phyloP scores from a whole-genome alignment of 768 basidiomycete genomes.

The Rhizopogon salebrosus region DNA sequence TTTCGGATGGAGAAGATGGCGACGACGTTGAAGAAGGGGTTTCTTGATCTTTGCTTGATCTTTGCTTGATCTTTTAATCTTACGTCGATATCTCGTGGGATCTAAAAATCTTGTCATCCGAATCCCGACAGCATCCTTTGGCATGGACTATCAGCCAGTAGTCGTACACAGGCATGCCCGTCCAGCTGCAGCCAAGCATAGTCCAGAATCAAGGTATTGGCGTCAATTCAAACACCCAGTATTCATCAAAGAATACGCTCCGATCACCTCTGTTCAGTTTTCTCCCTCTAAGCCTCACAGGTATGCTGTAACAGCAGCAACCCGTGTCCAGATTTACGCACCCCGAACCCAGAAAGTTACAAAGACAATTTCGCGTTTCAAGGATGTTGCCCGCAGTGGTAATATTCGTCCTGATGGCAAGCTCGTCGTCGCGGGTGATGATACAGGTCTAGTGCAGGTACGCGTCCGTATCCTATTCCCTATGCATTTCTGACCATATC shows the following conservation, averaged over 20 bases:
- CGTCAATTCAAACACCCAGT: conserved; percentile 84
- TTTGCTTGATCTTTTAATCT: background rate
- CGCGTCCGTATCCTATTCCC: background rate
- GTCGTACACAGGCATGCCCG: conserved; percentile 56
- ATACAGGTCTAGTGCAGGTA: conserved; percentile 82
- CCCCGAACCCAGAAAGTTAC: conserved; percentile 94
- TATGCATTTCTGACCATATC: conserved; percentile 1
- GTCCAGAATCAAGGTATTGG: conserved; percentile 79
- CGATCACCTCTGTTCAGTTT: conserved; percentile 93
- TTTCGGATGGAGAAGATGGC: background rate
- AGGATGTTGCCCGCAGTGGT: conserved; percentile 89
- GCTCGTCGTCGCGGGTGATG: conserved; percentile 91
- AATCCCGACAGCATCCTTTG: conserved; percentile 9
- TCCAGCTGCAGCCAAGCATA: conserved; percentile 54
- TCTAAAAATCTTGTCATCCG: conserved; percentile 14
- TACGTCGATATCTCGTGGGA: conserved; percentile 17
- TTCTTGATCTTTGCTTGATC: conserved; percentile 16
- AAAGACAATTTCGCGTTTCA: conserved; percentile 95
- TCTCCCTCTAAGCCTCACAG: conserved; percentile 81
- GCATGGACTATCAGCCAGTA: conserved; percentile 81
- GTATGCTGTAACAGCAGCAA: conserved; percentile 93
- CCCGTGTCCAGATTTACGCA: conserved; percentile 91
- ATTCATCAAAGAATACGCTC: conserved; percentile 96
- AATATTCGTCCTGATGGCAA: conserved; percentile 91
- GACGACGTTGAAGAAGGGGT: background rate